Conservation (phyloP, 2,329 filamentous ascomycete genomes). For the Claviceps sorghi region DNA sequence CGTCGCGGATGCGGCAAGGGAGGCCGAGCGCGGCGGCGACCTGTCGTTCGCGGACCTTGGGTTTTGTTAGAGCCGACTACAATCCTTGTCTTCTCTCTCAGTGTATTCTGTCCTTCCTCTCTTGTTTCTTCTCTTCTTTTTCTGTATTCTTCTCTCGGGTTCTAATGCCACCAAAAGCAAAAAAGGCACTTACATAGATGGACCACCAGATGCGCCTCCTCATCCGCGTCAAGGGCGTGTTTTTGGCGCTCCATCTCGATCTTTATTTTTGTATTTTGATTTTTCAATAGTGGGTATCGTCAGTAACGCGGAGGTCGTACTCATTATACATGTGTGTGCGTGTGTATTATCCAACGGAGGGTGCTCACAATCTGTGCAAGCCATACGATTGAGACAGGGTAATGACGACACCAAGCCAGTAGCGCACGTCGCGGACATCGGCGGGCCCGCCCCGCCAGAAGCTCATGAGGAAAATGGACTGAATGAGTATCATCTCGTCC, state of each 20-base stretch:
- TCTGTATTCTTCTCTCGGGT: neutral
- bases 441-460: slow-evolving; percentile 38
- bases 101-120: neutral
- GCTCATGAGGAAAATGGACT: slow-evolving; percentile 38
- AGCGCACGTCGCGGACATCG: slow-evolving; percentile 32
- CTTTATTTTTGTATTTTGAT: too few species aligned
- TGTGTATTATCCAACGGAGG: too few species aligned
- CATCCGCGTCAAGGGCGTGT: slow-evolving; percentile 16
- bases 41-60: slow-evolving; percentile 22
- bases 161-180: neutral
- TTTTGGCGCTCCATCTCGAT: slow-evolving; percentile 15
- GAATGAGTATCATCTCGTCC: slow-evolving; percentile 33
- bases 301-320: neutral
- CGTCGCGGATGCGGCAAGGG: slow-evolving; percentile 23
- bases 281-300: too few species aligned
- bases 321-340: too few species aligned
- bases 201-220: slow-evolving; percentile 39
- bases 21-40: slow-evolving; percentile 22
- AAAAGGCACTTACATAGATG: slow-evolving; percentile 27
- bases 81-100: too few species aligned
- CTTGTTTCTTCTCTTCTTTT: neutral
- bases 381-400: slow-evolving; percentile 35
- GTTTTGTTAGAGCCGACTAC: too few species aligned
- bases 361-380: slow-evolving; percentile 24
- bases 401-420: slow-evolving; percentile 36